Conservation (phyloP, 352 stramenopile genomes). For the Phytophthora pini region DNA sequence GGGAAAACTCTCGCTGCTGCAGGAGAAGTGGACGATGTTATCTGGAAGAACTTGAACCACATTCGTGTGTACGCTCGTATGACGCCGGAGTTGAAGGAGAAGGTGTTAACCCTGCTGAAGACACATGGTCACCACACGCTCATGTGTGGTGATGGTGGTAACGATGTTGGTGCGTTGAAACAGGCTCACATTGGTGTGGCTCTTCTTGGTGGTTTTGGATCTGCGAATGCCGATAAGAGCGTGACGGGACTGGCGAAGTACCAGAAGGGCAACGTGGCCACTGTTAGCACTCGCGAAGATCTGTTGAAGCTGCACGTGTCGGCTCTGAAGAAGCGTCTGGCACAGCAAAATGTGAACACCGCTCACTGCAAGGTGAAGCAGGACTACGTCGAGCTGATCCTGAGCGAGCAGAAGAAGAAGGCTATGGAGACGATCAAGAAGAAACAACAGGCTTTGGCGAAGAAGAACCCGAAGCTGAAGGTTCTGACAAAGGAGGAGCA, state of each 20-base stretch:
- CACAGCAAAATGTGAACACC: conserved; percentile 71
- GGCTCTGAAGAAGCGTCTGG: conserved; percentile 83
- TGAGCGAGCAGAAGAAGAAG: conserved; percentile 69
- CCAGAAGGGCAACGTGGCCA: conserved; percentile 66
- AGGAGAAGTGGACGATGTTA: conserved; percentile 80
- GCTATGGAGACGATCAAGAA: conserved; percentile 66
- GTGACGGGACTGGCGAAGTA: conserved; percentile 81
- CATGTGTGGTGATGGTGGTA: conserved; percentile 99
- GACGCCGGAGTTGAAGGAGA: conserved; percentile 97
- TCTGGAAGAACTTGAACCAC: conserved; percentile 83
- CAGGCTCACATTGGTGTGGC: conserved; percentile 91
- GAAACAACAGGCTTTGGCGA: conserved; percentile 52
- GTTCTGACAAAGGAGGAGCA: conserved; percentile 85
- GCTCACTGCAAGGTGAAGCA: conserved; percentile 81
- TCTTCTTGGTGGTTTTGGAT: conserved; percentile 82
- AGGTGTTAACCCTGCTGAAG: conserved; percentile 96
- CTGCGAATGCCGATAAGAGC: conserved; percentile 87
- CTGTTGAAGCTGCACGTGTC: conserved; percentile 89
- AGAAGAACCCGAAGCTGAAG: conserved; percentile 68
- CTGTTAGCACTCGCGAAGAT: conserved; percentile 64
- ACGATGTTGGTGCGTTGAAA: conserved; percentile 97
- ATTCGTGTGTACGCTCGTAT: conserved; percentile 97
- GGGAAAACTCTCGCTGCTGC: conserved; percentile 75
- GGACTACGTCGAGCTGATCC: conserved; percentile 81
- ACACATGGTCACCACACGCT: conserved; percentile 91